Evolutionary conservation across 106 monocot species (phyloP), one percentile per base, ranked within the genome.

Genomic region (Ottelia alismoides): DNA sequence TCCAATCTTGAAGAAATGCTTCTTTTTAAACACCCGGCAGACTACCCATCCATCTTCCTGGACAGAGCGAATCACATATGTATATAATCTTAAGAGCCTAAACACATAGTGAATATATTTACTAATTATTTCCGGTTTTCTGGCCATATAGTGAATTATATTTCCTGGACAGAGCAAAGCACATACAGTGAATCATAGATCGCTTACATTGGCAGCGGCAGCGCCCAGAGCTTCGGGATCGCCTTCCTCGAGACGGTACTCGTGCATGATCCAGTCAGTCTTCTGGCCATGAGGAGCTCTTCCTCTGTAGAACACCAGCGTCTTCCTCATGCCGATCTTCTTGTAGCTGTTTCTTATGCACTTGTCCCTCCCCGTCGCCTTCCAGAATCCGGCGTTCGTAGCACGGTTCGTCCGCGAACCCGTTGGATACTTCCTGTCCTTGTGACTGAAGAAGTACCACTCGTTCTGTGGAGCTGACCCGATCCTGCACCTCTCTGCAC

Each of bases 211-310:
- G n/a, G n/a, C n/a, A n/a, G n/a, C n/a, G n/a, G n/a, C 23, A 54
- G 44, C 28, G 12, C 47, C 64, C 12, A 5, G 20, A 19, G 30
- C 48, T 22, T 58, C 64, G 51, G 50, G 19, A 48, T 74, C 51
- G n/a, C 66, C 77, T 3, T 84, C 88, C 19, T 88, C 84, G 19
- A 96, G 88, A 18, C 94, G 64, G 57, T 96, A 96, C 52, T 96
- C 94, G 40, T 96, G 94, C 94, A 96, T 96, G 76, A 96, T 96
- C 94, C 94, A 96, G 26, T 96, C 94, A 0, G 88, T 88, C 57
- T 96, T 96, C 71, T 76, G 94, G 28, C 94, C 94, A 9, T 84
- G 88, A 1, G 94, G 94, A 0, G 94, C 94, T 45, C 94, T 72
- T 1, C 94, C 94, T 43, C 66, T 84, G 70, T 96, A 96, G 70